Evolutionary conservation across 192 early-diverging fungal genomes (phyloP).

Genomic region (Dispira simplex): DNA sequence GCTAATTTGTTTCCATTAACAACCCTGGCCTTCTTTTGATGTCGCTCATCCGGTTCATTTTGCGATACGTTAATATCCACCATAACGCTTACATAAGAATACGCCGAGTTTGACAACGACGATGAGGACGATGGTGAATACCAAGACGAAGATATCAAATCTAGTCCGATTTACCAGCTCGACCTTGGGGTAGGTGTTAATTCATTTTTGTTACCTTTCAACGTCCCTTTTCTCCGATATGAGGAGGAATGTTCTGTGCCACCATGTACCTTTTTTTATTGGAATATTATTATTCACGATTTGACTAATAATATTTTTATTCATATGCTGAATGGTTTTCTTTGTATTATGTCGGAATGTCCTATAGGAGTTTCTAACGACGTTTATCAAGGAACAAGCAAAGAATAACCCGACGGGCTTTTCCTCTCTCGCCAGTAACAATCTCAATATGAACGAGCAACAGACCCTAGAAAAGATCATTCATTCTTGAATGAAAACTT

Average conservation of each 20-base stretch:
- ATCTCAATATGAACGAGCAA: constrained; percentile 5
- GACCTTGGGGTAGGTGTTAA: constrained; percentile 39
- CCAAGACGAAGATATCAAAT: constrained; percentile 50
- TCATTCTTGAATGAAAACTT: too few relatives aligned
- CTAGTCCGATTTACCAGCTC: constrained; percentile 46
- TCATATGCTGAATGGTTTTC: background rate
- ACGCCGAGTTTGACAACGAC: too few relatives aligned
- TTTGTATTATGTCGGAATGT: background rate
- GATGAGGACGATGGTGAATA: constrained; percentile 23
- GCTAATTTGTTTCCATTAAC: background rate
- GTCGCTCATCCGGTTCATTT: background rate
- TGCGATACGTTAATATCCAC: too few relatives aligned
- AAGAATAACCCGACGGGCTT: constrained; percentile 22
- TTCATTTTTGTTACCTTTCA: background rate
- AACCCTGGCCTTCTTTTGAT: background rate
- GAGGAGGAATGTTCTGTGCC: constrained; percentile 4
- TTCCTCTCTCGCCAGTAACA: background rate
- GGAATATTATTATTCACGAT: background rate
- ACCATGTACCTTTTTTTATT: background rate
- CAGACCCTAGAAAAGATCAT: background rate
- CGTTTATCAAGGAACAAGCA: constrained; percentile 40
- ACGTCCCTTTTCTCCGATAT: background rate
- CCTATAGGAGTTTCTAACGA: constrained; percentile 24
- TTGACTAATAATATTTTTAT: background rate
- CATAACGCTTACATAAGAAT: too few relatives aligned